Evolutionary conservation across 345 rosid species (phyloP).

Genomic region (Rubroshorea leprosula): DNA sequence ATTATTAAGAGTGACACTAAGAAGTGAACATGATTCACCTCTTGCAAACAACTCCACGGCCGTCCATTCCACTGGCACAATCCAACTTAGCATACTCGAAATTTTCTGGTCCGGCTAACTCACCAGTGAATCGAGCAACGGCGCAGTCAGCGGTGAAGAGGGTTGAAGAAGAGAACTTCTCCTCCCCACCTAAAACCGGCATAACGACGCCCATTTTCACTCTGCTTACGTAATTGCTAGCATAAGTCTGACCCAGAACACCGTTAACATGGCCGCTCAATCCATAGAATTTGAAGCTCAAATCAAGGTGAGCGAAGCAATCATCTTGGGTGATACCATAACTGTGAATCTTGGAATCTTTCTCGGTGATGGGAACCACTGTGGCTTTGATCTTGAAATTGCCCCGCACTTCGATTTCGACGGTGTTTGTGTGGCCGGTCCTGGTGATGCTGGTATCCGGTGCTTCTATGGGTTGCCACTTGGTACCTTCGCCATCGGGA

Average conservation of each 20-base stretch:
- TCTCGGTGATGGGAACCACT: constrained; percentile 55
- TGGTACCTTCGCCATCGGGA: constrained; percentile 31
- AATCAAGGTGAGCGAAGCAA: constrained; percentile 60
- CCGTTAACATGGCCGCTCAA: constrained; percentile 48
- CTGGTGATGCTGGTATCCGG: constrained; percentile 34
- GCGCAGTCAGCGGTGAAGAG: constrained; percentile 38
- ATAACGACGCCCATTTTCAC: constrained; percentile 58
- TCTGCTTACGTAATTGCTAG: constrained; percentile 51
- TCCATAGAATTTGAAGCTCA: constrained; percentile 49
- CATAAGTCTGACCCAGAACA: constrained; percentile 42
- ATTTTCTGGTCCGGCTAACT: neutral
- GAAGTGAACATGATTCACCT: constrained; percentile 15
- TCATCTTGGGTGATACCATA: constrained; percentile 48
- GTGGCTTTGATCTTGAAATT: constrained; percentile 37
- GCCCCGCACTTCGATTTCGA: constrained; percentile 30
- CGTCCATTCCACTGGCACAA: constrained; percentile 42
- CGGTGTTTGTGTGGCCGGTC: constrained; percentile 44
- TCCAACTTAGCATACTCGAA: constrained; percentile 31
- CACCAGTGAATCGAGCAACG: constrained; percentile 6
- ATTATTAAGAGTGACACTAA: neutral
- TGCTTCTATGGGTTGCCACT: constrained; percentile 28
- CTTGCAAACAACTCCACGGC: constrained; percentile 47
- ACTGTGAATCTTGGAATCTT: constrained; percentile 53
- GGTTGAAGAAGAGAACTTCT: constrained; percentile 41
- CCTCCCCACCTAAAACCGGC: constrained; percentile 53